phyloP scores from a whole-genome alignment of 331 rosid genomes.

The Phaseolus coccineus region DNA sequence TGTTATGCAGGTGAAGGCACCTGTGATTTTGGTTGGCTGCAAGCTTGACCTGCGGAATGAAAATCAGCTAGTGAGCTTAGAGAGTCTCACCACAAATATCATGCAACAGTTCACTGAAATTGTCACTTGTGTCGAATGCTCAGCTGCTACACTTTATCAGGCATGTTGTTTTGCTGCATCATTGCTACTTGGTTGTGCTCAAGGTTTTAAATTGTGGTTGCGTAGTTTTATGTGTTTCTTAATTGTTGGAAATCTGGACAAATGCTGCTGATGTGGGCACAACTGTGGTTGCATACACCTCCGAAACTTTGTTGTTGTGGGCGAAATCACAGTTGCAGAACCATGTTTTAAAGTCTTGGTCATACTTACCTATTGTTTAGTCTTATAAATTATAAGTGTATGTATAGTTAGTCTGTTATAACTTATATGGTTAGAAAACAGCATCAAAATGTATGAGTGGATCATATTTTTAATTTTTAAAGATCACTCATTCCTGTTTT shows the following conservation, averaged over 20 bases:
- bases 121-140: constrained; percentile 86
- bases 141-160: constrained; percentile 71
- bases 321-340: not conserved
- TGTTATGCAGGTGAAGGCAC: constrained; percentile 68
- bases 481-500: constrained; percentile 8
- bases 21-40: constrained; percentile 84
- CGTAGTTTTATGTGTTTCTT: not conserved
- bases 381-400: not conserved
- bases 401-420: not conserved
- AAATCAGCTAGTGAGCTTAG: constrained; percentile 60
- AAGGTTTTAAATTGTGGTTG: not conserved
- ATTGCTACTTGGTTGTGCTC: constrained; percentile 34
- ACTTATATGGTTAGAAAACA: not conserved
- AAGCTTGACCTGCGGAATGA: constrained; percentile 78
- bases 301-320: not conserved
- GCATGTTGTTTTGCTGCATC: constrained; percentile 44
- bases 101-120: constrained; percentile 67
- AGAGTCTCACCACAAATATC: constrained; percentile 67
- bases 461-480: not conserved
- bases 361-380: constrained; percentile 26
- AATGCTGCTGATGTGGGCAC: not conserved
- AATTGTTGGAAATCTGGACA: not conserved
- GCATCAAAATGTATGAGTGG: constrained; percentile 8
- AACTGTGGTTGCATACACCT: not conserved
- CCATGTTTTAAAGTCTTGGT: not conserved